Evolutionary conservation across 306 rosid species (phyloP), one percentile per base, ranked within the genome.

Genomic region (Dalbergia oliveri): DNA sequence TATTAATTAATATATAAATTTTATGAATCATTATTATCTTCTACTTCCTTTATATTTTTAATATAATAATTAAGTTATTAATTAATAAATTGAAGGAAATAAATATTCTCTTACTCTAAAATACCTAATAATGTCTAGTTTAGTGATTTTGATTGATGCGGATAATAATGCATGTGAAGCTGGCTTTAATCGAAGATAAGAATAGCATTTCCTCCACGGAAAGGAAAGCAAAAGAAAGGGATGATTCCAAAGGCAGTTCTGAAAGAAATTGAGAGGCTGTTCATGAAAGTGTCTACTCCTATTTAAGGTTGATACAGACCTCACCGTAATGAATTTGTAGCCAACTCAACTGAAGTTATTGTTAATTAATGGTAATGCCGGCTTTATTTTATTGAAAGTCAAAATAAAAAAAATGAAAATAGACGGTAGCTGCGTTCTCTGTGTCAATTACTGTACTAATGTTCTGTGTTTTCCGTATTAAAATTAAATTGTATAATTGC

Each of bases 151-250:
- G 72, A 76, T 64, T 79, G 87, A 75, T 72, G 81, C 63, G 45
- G 64, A 80, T 70, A 54, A 86, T 69, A 60, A 86, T 37, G 76
- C 93, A 89, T 88, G 90, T 87, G 93, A 84, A 67, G 23, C 69
- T 79, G 79, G 47, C 87, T 73, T 74, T 67, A 66, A 33, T 72
- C 54, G 13, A 74, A 72, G 81, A 66, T 58, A 56, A 66, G 81
- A 60, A 76, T 72, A 56, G 43, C 75, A 81, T 70, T 71, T 64
- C 61, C 45, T 34, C 67, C 4, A 49, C 4, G 8, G 6, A 65
- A 73, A 69, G 60, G 19, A 63, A 76, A 72, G 39, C 35, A 33
- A 15, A 44, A 59, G 16, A 60, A 71, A 79, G 41, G 21, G 10
- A 56, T 60, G 67, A 37, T 75, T 70, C 26, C 11, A 51, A 70